Evolutionary conservation across 2,329 filamentous ascomycete species (phyloP), one percentile per base, ranked within the genome.

Genomic region (Fusarium proliferatum): DNA sequence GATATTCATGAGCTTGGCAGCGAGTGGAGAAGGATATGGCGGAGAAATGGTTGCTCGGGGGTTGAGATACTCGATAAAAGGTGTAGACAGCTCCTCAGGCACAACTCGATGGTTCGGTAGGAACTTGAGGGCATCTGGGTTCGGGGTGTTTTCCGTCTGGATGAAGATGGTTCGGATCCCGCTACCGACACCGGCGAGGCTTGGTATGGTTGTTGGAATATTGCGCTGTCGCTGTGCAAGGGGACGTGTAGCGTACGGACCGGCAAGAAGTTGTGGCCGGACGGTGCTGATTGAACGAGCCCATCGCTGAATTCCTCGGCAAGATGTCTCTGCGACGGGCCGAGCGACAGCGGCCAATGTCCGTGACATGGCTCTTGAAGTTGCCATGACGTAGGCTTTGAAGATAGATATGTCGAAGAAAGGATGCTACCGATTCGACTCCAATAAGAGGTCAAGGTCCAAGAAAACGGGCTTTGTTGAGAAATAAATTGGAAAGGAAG

Each of bases 51-150:
- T 98, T 42, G 94, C 92, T 62, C 96, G 93, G 41, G 96, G 95
- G 75, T 90, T 93, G 62, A 97, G 88, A 82, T 98, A 99, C 85
- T 99, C 96, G 81, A 98, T 88, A 82, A 95, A 98, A 12, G 94
- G 89, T 5, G 92, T 90, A 11, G 89, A 84, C 72, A 97, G 86
- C 59, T 86, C 86, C 74, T 92, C 87, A 28, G 96, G 96, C 3
- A 99, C 89, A 58, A 99, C 91, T 43, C 89, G 90, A 82, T 94
- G 91, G 84, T 98, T 97, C 4, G 96, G 96, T 43, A 97, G 89
- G 85, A 99, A 99, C 85, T 99, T 99, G 79, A 98, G 88, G 39
- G 95, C 95, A 85, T 98, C 95, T n/a, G 91, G 88, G 84, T 99
- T 99, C 33, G 96, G 96, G 3, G 96, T 99, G 74, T 89, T 90